Percentiles rank a stretch among this genome's conserved stretches.
Evolutionary conservation across 306 rosid genomes (phyloP).

Genomic region (Acacia crassicarpa): DNA sequence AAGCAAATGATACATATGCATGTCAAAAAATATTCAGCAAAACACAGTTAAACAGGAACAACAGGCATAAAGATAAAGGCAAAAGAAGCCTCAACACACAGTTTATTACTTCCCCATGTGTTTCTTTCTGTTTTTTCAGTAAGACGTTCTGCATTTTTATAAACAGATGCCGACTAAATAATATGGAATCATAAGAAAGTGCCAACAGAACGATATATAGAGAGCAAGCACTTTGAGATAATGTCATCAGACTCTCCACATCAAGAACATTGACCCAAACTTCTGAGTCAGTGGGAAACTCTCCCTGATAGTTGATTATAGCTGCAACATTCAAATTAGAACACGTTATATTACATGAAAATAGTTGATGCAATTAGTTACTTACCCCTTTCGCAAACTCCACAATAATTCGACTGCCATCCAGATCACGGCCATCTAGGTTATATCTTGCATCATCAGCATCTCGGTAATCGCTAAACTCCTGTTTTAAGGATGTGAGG

Average conservation of each 20-base stretch:
- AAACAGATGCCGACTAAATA: not conserved
- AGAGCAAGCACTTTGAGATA: not conserved
- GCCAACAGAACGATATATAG: not conserved
- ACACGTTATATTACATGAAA: not conserved
- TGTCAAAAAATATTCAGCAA: not conserved
- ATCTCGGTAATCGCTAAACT: conserved; percentile 80
- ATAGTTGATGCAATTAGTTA: not conserved
- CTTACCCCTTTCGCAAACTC: conserved; percentile 73
- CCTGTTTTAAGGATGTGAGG: conserved; percentile 54
- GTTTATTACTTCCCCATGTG: not conserved
- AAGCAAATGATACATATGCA: not conserved
- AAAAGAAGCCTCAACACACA: not conserved
- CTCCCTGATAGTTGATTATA: not conserved
- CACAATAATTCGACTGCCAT: conserved; percentile 73
- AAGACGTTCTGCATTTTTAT: not conserved
- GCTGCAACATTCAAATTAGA: not conserved
- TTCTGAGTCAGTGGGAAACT: not conserved
- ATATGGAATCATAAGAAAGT: not conserved
- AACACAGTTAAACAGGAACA: too few species aligned
- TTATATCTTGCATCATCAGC: conserved; percentile 86
- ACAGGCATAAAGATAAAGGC: not conserved
- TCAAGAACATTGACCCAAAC: not conserved
- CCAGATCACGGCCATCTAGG: conserved; percentile 77
- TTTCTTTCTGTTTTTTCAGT: too few species aligned
- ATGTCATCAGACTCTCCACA: not conserved